Conservation (phyloP, 73 alveolate genomes). For the Symbiodinium pilosum region DNA sequence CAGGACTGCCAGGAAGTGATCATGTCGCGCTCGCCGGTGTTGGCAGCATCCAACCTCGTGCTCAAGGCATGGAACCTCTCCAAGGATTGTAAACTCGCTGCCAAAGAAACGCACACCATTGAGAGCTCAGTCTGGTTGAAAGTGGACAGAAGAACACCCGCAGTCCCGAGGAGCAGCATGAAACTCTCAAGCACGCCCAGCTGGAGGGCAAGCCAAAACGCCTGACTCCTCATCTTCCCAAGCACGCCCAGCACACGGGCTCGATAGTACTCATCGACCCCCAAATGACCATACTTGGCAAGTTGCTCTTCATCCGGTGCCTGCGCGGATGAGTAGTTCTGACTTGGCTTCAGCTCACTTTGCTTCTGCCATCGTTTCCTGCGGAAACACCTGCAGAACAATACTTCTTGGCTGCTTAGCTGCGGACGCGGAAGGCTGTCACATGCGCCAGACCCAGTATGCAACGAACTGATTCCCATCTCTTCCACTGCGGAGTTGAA, state of each 20-base stretch:
- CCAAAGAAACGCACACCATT: slow-evolving; percentile 59
- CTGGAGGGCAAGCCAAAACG: neutral
- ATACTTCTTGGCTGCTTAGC: too few relatives aligned
- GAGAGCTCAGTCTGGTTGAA: slow-evolving; percentile 63
- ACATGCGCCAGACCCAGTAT: too few relatives aligned
- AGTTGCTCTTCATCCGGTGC: too few relatives aligned
- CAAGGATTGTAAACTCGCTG: neutral
- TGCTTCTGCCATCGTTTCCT: too few relatives aligned
- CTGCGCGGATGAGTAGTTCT: too few relatives aligned
- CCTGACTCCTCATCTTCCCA: slow-evolving; percentile 47
- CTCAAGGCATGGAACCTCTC: slow-evolving; percentile 70
- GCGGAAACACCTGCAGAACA: too few relatives aligned
- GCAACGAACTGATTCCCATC: neutral
- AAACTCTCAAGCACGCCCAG: neutral
- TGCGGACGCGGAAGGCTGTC: too few relatives aligned
- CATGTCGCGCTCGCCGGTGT: slow-evolving; percentile 85
- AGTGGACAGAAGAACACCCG: slow-evolving; percentile 58
- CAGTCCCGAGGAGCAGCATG: slow-evolving; percentile 53
- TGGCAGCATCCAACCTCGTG: slow-evolving; percentile 78
- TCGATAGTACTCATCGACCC: slow-evolving; percentile 65
- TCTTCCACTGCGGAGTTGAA: slow-evolving; percentile 90
- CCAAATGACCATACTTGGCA: too few relatives aligned
- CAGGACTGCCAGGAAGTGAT: too few relatives aligned
- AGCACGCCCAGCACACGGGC: slow-evolving; percentile 25
- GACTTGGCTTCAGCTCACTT: too few relatives aligned